Evolutionary conservation across 75 land plant genomes (phyloP), one percentile per base, ranked within the genome.

Genomic region (Pinus albicaulis): DNA sequence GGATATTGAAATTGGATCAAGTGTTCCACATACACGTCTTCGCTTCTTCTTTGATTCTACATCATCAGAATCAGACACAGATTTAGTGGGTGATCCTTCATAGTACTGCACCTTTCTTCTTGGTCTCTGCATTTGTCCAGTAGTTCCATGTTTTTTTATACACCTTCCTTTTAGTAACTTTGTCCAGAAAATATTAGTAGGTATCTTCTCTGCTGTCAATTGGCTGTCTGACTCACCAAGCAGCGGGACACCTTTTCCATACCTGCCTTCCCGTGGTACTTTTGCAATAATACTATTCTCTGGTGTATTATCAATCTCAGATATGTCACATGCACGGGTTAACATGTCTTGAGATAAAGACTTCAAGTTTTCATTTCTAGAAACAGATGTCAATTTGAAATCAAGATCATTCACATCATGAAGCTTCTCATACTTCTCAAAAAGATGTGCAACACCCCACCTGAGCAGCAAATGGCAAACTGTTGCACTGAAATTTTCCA

Each of bases 361-460:
- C 63, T 83, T 63, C 23, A 85, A 64, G 56, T 80, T 55, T 70
- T 74, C 53, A 22, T 71, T 55, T 25, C 80, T 68, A 24, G 31
- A 58, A n/a, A 59, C 65, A 15, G 74, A 3, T 38, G 23, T 68
- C 23, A 20, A 68, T 44, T 41, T 68, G 2, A 56, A 31, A 26
- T 48, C 19, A 22, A 65, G 55, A 13, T 55, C 38, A 24, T 57
- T 13, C 13, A n/a, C 22, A 62, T 48, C 70, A 48, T 86, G 90
- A 20, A 77, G 76, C 8, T 82, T 56, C 73, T 87, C 89, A 72
- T 86, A 75, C 55, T 55, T 72, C 24, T 76, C 73, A 72, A 91
- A 91, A 3, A 85, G 78, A 79, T 82, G 64, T 24, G 83, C 78
- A 11, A 90, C 92, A 31, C 95, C 95, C 93, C 96, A 91, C 64